Base-by-base conservation (phyloP, 148 eudicot species). In the Rhododendron henanense region DNA sequence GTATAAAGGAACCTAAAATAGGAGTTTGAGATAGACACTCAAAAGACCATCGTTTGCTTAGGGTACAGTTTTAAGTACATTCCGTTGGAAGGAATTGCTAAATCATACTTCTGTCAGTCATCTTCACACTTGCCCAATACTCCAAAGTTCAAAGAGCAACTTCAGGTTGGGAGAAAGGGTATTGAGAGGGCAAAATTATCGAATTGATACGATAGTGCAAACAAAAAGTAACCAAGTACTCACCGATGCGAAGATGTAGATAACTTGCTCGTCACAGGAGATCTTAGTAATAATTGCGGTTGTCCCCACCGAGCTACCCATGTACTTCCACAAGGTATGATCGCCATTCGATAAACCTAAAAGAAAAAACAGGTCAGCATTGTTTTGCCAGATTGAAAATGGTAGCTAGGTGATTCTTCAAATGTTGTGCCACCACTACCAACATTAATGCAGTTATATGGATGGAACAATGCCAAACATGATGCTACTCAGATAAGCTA, bases 241-340 rank as follows among this genome's bases (percentile, higher is more conserved):
- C 69, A 96, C 98, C 95, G 81, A 65, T 82, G 79, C 14, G 88
- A 83, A 86, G 88, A 86, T 4, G 84, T 45, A 4, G 89, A 87
- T 67, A 90, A 77, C 81, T 86, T 94, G 86, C 76, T 91, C 44
- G 85, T 92, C 74, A 88, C 25, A 65, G 90, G 85, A 80, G 85
- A 85, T 83, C 89, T 88, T 14, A 91, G 47, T 80, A 89, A 84
- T 14, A 83, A 65, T 50, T 91, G 88, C 47, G 98, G 94, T 53
- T 93, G 93, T 25, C 93, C 93, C 92, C 91, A 94, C n/a, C 91
- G 95, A 89, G 96, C 91, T 53, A 93, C 89, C 95, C 96, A 95
- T 85, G 99, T 91, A 71, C 94, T 93, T 87, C 98, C 96, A 87
- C 90, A 92, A 87, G 99, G 92, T 88, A 95, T 85, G 59, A 91